Base-by-base conservation (phyloP, 768 basidiomycete genomes). In the Leccinum subgranulosum region DNA sequence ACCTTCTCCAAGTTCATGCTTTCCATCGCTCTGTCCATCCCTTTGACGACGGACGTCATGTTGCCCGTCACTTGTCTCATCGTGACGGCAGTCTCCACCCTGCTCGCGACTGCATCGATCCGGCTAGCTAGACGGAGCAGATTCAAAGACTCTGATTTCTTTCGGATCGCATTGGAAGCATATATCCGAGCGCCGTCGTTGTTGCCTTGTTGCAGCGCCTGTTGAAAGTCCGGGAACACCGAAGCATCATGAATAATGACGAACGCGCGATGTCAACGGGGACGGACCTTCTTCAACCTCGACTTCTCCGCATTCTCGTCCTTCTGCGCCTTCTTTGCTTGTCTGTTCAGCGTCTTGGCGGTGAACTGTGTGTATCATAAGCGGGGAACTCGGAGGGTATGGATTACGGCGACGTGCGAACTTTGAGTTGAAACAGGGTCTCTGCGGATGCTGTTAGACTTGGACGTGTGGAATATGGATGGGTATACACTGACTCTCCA, bases 21-120 rank as follows among this genome's bases (percentile, higher is more conserved):
- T 65, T 97, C 90, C 97, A 99, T 98, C 4, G 97, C 97, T 70
- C 89, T 92, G 72, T 99, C 97, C 97, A 99, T 98, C 33, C 94
- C 95, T 66, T 86, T 87, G 47, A 99, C 97, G 3, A 98, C 97
- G 34, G 87, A 88, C 15, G 93, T 87, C 96, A 99, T 97, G 72
- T 88, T 94, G 4, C 94, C 94, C 29, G 97, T 96, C 41, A 99
- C 90, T 74, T 92, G 84, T 50, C 92, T 85, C 93, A 99, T 98
- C 55, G 96, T 98, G 45, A 98, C 94, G 0, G 97, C 97, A 17
- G 97, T 98, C 76, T 99, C 97, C 1, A 99, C 95, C 25, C 96
- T 79, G 67, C 92, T 94, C 3, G 96, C 92, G 9, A 98, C 97
- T 11, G 97, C 96, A 70, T 99, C 97, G 73, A 98, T 91, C 27